phyloP scores from a whole-genome alignment of 2,329 filamentous ascomycete genomes.

The Didymella glomerata region DNA sequence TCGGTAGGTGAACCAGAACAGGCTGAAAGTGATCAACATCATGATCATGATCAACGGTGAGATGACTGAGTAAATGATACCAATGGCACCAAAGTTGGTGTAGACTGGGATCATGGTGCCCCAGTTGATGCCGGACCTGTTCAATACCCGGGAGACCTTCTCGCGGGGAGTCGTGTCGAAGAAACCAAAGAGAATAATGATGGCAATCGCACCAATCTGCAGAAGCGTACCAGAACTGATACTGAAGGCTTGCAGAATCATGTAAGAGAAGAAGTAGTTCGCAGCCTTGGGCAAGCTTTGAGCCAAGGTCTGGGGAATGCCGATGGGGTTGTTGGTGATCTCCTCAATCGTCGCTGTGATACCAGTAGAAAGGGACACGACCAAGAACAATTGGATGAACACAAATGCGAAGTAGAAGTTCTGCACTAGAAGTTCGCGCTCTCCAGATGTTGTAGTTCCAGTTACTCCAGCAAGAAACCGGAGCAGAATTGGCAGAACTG shows the following conservation, averaged over 20 bases:
- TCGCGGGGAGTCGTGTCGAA: slow-evolving; percentile 81
- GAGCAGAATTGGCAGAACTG: slow-evolving; percentile 82
- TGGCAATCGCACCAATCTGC: slow-evolving; percentile 78
- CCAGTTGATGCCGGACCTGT: slow-evolving; percentile 81
- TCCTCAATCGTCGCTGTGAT: slow-evolving; percentile 71
- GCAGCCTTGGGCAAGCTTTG: slow-evolving; percentile 82
- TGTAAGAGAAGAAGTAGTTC: slow-evolving; percentile 99
- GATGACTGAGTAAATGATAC: slow-evolving; percentile 85
- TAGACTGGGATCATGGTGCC: slow-evolving; percentile 95
- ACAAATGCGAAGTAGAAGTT: slow-evolving; percentile 92
- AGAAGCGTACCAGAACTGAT: slow-evolving; percentile 89
- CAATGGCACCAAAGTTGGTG: slow-evolving; percentile 93
- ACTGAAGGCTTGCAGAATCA: slow-evolving; percentile 91
- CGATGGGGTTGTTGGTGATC: slow-evolving; percentile 71
- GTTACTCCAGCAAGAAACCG: slow-evolving; percentile 75
- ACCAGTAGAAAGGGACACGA: slow-evolving; percentile 85
- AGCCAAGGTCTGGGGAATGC: slow-evolving; percentile 76
- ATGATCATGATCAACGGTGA: slow-evolving; percentile 92
- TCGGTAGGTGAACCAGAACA: slow-evolving; percentile 95
- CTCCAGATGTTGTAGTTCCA: slow-evolving; percentile 83
- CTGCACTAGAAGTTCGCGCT: slow-evolving; percentile 84
- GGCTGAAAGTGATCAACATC: slow-evolving; percentile 87
- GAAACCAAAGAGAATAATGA: slow-evolving; percentile 81
- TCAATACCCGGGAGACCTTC: slow-evolving; percentile 88
- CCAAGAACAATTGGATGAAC: slow-evolving; percentile 92